Conservation (phyloP, 371 early-diverging fungal species). For the Mucor saturninus region DNA sequence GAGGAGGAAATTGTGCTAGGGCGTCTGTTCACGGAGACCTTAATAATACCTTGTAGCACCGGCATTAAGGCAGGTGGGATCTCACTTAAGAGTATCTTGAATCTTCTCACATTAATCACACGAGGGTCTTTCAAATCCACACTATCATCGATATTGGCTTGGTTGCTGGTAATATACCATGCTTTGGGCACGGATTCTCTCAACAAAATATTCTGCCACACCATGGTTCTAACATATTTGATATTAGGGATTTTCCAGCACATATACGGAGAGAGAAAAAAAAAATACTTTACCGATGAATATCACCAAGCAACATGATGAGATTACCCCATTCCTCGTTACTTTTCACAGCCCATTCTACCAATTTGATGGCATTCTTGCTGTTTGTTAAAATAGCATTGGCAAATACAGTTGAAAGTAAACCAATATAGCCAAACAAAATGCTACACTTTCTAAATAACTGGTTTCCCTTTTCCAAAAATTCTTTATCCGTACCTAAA, state of each 20-base stretch:
- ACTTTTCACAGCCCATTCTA: slow-evolving; percentile 21
- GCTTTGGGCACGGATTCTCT: slow-evolving; percentile 63
- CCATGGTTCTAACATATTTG: slow-evolving; percentile 37
- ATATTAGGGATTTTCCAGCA: neutral
- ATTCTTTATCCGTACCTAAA: slow-evolving; percentile 8
- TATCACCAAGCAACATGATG: slow-evolving; percentile 55
- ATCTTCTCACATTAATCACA: slow-evolving; percentile 69
- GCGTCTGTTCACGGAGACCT: slow-evolving; percentile 64
- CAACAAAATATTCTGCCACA: slow-evolving; percentile 72
- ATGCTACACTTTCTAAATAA: slow-evolving; percentile 25
- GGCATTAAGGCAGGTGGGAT: slow-evolving; percentile 70
- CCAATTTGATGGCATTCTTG: slow-evolving; percentile 12
- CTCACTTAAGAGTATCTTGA: slow-evolving; percentile 68
- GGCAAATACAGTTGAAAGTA: slow-evolving; percentile 24
- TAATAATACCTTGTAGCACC: slow-evolving; percentile 74
- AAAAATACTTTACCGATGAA: slow-evolving; percentile 56
- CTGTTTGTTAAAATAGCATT: slow-evolving; percentile 23
- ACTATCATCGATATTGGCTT: slow-evolving; percentile 1
- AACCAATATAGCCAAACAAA: slow-evolving; percentile 27
- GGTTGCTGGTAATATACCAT: slow-evolving; percentile 60
- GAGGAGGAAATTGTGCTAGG: slow-evolving; percentile 38
- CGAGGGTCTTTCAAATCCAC: slow-evolving; percentile 58
- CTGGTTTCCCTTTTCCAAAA: slow-evolving; percentile 11
- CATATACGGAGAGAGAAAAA: neutral
- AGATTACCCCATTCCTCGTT: slow-evolving; percentile 53